These are phyloP conservation scores for Tetrapisispora arboricola DNA, from an alignment of 805 yeast genomes.

Conservation along the genomic window DNA sequence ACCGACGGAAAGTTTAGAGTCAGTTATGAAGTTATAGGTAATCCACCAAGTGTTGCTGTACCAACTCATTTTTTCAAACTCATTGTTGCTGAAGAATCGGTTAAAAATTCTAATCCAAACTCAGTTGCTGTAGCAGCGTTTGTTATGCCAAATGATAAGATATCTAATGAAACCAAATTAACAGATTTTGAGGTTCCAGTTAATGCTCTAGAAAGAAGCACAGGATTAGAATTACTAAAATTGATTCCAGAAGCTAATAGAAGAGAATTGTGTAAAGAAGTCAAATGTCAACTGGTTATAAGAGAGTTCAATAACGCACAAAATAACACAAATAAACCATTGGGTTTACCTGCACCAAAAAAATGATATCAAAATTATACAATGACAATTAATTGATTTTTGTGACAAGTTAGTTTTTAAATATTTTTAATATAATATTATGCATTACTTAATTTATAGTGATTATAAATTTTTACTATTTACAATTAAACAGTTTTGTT, in stretches of 20 bases:
- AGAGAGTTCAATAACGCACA: constrained; percentile 55
- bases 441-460: constrained; percentile 10
- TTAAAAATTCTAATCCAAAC: constrained; percentile 25
- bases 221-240: constrained; percentile 75
- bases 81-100: constrained; percentile 67
- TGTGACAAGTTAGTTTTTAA: no score
- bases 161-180: constrained; percentile 61
- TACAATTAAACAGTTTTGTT: background rate
- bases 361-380: no score
- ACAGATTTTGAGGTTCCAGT: constrained; percentile 76
- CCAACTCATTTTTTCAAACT: constrained; percentile 96
- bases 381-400: no score
- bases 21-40: constrained; percentile 85
- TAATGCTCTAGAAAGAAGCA: constrained; percentile 76
- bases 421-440: no score
- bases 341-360: constrained; percentile 18
- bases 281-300: constrained; percentile 67
- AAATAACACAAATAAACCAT: constrained; percentile 14
- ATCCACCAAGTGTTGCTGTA: constrained; percentile 92
- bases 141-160: constrained; percentile 81
- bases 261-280: constrained; percentile 67
- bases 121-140: constrained; percentile 76
- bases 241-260: constrained; percentile 48
- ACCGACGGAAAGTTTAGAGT: constrained; percentile 78
- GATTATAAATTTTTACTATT: background rate